Evolutionary conservation across 2,329 filamentous ascomycete species (phyloP).

Genomic region (Pseudopithomyces maydicus): DNA sequence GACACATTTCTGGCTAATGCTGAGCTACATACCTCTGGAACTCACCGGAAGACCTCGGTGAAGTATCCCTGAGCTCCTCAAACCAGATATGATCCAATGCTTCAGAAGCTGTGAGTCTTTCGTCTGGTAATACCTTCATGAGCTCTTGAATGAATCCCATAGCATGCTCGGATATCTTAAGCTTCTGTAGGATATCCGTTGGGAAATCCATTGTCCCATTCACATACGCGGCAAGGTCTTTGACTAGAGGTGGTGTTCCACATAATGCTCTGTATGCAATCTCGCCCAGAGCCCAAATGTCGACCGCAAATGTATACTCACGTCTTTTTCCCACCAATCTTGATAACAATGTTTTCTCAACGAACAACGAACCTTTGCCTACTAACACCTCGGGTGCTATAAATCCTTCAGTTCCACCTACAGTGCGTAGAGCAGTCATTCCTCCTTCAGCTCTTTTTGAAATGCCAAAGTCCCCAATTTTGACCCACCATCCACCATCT

Average conservation of each 20-base stretch:
- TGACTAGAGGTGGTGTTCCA: not conserved
- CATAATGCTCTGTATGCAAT: not conserved
- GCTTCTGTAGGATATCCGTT: not conserved
- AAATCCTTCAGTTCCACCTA: constrained; percentile 17
- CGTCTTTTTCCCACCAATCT: not conserved
- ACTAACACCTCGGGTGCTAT: constrained; percentile 19
- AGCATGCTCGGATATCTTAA: not conserved
- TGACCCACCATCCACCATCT: constrained; percentile 45
- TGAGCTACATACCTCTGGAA: not conserved
- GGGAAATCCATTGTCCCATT: not conserved
- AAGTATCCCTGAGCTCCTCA: not conserved
- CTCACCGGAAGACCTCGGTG: not conserved
- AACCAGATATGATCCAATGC: not conserved
- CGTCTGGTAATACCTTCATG: not conserved
- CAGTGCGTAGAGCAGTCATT: constrained; percentile 5
- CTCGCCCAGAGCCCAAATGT: constrained; percentile 23
- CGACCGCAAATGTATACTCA: constrained; percentile 11
- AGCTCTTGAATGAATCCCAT: not conserved
- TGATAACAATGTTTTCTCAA: not conserved
- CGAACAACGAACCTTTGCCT: not conserved
- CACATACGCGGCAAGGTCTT: not conserved
- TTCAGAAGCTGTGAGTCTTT: constrained; percentile 3
- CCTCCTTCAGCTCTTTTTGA: constrained; percentile 30
- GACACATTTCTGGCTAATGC: not conserved
- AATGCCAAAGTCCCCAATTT: constrained; percentile 49